Percentiles rank a stretch among this genome's conserved stretches.
These are phyloP conservation scores for Penicillium crustosum DNA, from an alignment of 2,329 filamentous ascomycete genomes.

Conservation along the genomic window DNA sequence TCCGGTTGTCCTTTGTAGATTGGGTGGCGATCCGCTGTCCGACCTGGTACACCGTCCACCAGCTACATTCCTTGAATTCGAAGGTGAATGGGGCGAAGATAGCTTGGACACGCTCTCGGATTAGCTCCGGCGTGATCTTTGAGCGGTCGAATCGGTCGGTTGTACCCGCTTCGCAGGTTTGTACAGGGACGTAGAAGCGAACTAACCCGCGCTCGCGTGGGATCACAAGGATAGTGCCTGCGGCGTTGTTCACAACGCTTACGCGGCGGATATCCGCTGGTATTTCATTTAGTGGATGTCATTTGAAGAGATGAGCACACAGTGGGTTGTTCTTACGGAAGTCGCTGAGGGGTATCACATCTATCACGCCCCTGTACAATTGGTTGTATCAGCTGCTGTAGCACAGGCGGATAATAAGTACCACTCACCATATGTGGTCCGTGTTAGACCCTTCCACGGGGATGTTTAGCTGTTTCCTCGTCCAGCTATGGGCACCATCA, in stretches of 20 bases:
- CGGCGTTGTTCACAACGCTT: constrained; percentile 60
- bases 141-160: constrained; percentile 21
- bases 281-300: neutral
- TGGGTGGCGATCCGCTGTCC: constrained; percentile 22
- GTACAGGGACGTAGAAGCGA: constrained; percentile 25
- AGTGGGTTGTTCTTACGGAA: constrained; percentile 24
- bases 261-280: constrained; percentile 54
- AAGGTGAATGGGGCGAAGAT: constrained; percentile 23
- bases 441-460: constrained; percentile 56
- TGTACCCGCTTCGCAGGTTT: constrained; percentile 12
- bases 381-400: neutral
- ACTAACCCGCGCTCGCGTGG: constrained; percentile 24
- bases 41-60: constrained; percentile 27
- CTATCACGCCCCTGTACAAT: constrained; percentile 46
- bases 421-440: constrained; percentile 40
- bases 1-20: constrained; percentile 16
- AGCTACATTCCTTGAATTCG: constrained; percentile 21
- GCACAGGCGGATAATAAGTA: neutral
- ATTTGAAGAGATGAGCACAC: too few relatives aligned
- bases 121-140: constrained; percentile 19
- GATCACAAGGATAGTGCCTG: constrained; percentile 36
- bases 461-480: constrained; percentile 58
- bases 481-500: constrained; percentile 69
- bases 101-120: constrained; percentile 16
- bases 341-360: constrained; percentile 53